Evolutionary conservation across 2,329 filamentous ascomycete genomes (phyloP), one percentile per base, ranked within the genome.

Genomic region (Orbilia brochopaga): DNA sequence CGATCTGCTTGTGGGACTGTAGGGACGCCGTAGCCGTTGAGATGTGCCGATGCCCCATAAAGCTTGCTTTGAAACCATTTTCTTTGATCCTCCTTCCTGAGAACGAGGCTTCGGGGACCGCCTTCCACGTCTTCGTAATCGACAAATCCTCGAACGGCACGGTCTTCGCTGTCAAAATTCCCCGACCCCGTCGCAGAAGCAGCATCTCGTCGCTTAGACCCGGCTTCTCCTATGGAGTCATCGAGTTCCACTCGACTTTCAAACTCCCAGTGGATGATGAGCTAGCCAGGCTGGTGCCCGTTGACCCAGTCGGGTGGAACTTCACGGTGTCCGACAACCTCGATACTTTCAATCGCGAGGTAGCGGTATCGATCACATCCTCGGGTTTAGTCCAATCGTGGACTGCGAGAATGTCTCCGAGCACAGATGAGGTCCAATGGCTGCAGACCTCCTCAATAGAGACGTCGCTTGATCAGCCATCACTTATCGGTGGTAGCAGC

Each of bases 321-420:
- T 85, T 88, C 0, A 83, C 88, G 1, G 85, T 87, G 10, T 90
- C 90, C 2, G 90, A 89, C 0, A 95, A 92, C 74, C 83, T 96
- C 32, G 92, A 96, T 78, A 86, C 90, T 0, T 96, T 96, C 78
- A 90, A 91, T 10, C 87, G 88, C 42, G 92, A 96, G 77, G 87
- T 95, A 55, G 91, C 91, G 11, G 87, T 96, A 24, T 94, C 92
- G 0, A 96, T 94, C 78, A 93, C 90, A 0, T 83, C 85, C 21
- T 84, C 84, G 8, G 92, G 92, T 0, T 82, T 88, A 4, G 84
- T 96, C 48, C 87, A 89, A 70, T 93, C 92, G 42, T 96, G 92
- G 91, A 92, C 92, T 2, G 90, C 90, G 2, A 86, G 88, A 62
- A 84, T 96, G 37, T 60, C 52, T 1, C 42, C 61, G 2, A 61